These are phyloP conservation scores for Zymoseptoria tritici DNA, from an alignment of 2,329 filamentous ascomycete genomes.

Conservation along the genomic window DNA sequence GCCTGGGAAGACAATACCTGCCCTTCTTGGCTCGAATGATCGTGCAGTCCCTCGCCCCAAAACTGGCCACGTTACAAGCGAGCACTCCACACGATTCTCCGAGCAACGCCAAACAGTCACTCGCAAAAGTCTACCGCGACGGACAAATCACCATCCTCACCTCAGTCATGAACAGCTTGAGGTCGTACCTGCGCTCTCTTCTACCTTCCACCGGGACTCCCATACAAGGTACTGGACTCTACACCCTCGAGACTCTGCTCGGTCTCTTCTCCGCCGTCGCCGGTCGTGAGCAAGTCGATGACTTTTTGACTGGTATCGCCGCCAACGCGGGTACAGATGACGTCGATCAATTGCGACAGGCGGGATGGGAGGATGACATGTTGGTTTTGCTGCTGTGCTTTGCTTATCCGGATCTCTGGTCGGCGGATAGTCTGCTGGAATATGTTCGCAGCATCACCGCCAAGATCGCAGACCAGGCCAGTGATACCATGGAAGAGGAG, in stretches of 20 bases:
- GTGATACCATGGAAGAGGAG: neutral
- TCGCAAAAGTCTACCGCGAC: conserved; percentile 40
- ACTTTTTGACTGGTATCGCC: conserved; percentile 28
- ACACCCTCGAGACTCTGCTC: conserved; percentile 26
- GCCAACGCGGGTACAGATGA: conserved; percentile 25
- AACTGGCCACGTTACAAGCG: conserved; percentile 26
- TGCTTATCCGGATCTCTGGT: conserved; percentile 11
- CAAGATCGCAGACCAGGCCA: conserved; percentile 1
- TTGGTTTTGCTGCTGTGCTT: conserved; percentile 30
- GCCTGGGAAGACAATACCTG: conserved; percentile 24
- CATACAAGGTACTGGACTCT: conserved; percentile 15
- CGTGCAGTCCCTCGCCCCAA: conserved; percentile 27
- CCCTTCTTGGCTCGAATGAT: conserved; percentile 30
- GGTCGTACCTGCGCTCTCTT: conserved; percentile 22
- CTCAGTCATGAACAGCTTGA: conserved; percentile 21
- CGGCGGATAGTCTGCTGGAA: conserved; percentile 13
- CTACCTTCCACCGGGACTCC: conserved; percentile 4
- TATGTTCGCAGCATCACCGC: conserved; percentile 9
- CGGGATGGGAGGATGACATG: conserved; percentile 32
- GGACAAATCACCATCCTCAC: conserved; percentile 32
- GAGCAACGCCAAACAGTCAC: no score
- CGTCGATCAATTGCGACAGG: conserved; percentile 23
- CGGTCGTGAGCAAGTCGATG: conserved; percentile 8
- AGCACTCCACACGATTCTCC: no score
- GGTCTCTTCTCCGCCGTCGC: conserved; percentile 39